Conservation (phyloP, 2,329 filamentous ascomycete genomes). For the Chaetoscypha palmicola region DNA sequence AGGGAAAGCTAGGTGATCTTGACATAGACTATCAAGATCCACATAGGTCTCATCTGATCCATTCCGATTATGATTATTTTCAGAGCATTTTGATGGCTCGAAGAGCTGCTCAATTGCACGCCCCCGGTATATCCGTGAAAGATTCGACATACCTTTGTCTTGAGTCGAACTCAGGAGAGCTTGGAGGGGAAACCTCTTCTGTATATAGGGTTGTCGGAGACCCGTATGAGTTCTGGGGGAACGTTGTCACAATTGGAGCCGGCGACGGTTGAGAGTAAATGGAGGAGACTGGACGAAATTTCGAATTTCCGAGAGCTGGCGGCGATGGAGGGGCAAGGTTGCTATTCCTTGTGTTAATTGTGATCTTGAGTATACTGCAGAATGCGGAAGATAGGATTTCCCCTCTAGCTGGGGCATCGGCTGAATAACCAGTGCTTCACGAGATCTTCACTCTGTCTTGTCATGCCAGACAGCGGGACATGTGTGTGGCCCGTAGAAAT, state of each 20-base stretch:
- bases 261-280: constrained; percentile 53
- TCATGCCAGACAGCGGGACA: too few species aligned
- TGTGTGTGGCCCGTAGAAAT: constrained; percentile 3
- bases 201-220: constrained; percentile 20
- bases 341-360: constrained; percentile 17
- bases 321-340: constrained; percentile 15
- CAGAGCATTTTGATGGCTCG: constrained; percentile 1
- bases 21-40: constrained; percentile 14
- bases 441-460: not conserved
- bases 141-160: constrained; percentile 23
- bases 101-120: constrained; percentile 15
- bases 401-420: constrained; percentile 10
- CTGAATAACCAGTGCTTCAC: constrained; percentile 6
- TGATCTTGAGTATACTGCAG: constrained; percentile 4
- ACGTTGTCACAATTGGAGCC: constrained; percentile 17
- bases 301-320: constrained; percentile 23
- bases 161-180: constrained; percentile 32
- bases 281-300: constrained; percentile 49
- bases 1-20: constrained; percentile 15
- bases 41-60: constrained; percentile 3
- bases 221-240: constrained; percentile 27
- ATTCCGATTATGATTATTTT: too few species aligned
- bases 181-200: constrained; percentile 38
- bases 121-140: constrained; percentile 12
- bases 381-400: constrained; percentile 20